These are phyloP conservation scores for Emergomyces africanus DNA, from an alignment of 2,329 filamentous ascomycete genomes.

Conservation along the genomic window DNA sequence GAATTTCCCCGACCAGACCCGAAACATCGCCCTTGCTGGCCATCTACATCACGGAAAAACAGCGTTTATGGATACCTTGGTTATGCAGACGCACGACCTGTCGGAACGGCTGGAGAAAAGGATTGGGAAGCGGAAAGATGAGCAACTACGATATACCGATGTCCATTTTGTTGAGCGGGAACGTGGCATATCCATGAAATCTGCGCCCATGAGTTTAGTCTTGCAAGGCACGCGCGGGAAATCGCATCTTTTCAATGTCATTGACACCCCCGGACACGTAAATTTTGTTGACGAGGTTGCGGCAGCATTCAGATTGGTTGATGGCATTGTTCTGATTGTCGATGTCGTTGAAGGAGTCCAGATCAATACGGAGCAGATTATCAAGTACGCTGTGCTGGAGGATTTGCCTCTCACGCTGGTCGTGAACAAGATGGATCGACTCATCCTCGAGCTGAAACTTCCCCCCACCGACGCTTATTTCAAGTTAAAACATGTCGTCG, in stretches of 20 bases:
- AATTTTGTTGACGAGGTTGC: conserved; percentile 98
- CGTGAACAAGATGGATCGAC: conserved; percentile 92
- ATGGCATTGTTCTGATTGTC: conserved; percentile 85
- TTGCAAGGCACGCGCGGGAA: conserved; percentile 82
- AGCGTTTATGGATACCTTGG: conserved; percentile 95
- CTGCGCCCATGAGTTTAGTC: conserved; percentile 87
- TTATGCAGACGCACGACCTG: conserved; percentile 88
- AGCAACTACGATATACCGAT: conserved; percentile 91
- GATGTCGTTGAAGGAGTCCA: conserved; percentile 99
- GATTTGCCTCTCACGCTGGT: conserved; percentile 80
- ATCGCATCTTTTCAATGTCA: conserved; percentile 85
- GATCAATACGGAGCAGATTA: conserved; percentile 91
- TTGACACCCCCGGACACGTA: conserved; percentile 94
- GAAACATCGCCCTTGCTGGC: conserved; percentile 83
- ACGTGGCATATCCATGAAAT: conserved; percentile 80
- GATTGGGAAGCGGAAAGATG: conserved; percentile 68
- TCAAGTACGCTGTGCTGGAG: conserved; percentile 86
- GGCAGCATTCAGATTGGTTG: conserved; percentile 69
- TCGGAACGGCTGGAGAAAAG: conserved; percentile 65
- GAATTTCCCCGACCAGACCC: conserved; percentile 88
- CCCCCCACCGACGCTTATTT: conserved; percentile 95
- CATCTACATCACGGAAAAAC: conserved; percentile 98
- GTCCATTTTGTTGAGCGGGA: conserved; percentile 80
- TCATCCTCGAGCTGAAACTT: conserved; percentile 87
- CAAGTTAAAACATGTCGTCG: conserved; percentile 96